These are phyloP conservation scores for Phellopilus nigrolimitatus DNA, from an alignment of 1,284 basidiomycete species.

Conservation along the genomic window DNA sequence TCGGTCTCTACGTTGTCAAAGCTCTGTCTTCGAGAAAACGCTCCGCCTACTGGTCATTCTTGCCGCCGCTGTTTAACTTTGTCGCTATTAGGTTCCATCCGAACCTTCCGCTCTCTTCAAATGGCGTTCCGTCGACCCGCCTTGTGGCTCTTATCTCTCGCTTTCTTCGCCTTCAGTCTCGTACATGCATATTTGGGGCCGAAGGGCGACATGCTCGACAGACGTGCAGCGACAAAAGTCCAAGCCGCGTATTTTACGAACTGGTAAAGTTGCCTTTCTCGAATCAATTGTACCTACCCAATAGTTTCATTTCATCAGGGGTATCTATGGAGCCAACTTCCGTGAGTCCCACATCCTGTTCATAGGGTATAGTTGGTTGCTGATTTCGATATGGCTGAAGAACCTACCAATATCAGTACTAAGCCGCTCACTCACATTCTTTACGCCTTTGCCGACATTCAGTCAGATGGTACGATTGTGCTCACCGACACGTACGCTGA, in stretches of 20 bases:
- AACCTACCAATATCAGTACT: slow-evolving; percentile 55
- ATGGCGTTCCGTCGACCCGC: background rate
- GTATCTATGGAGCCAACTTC: slow-evolving; percentile 80
- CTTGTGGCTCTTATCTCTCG: slow-evolving; percentile 2
- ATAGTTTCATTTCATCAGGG: slow-evolving; percentile 41
- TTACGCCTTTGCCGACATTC: slow-evolving; percentile 83
- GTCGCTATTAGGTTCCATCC: no score
- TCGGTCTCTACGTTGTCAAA: background rate
- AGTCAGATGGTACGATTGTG: slow-evolving; percentile 56
- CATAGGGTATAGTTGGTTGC: slow-evolving; percentile 6
- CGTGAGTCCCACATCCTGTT: slow-evolving; percentile 37
- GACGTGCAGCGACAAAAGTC: slow-evolving; percentile 45
- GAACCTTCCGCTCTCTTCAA: background rate
- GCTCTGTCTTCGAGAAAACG: no score
- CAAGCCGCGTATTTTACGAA: slow-evolving; percentile 66
- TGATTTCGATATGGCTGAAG: slow-evolving; percentile 31
- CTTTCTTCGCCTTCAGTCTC: slow-evolving; percentile 5
- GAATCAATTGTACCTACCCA: no score
- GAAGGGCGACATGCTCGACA: slow-evolving; percentile 38
- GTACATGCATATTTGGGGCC: background rate
- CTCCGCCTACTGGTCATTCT: no score
- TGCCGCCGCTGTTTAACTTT: no score
- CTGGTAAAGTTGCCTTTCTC: slow-evolving; percentile 46
- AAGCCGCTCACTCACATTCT: slow-evolving; percentile 70
- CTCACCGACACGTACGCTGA: slow-evolving; percentile 84